phyloP scores from a whole-genome alignment of 106 monocot species.

The Dendrobium nobile region DNA sequence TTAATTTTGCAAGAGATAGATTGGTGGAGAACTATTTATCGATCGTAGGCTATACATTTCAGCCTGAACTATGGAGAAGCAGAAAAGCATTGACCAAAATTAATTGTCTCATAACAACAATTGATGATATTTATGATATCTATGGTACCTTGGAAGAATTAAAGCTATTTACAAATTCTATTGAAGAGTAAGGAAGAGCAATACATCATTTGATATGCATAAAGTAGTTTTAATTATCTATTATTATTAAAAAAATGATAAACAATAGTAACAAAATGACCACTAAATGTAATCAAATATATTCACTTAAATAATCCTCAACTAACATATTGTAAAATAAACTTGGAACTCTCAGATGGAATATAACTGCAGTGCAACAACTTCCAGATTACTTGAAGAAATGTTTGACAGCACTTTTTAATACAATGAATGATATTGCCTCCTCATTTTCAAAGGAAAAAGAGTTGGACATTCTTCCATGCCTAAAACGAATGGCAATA shows the following conservation, averaged over 20 bases:
- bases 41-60: slow-evolving; percentile 11
- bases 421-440: slow-evolving; percentile 14
- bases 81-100: slow-evolving; percentile 17
- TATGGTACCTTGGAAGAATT: slow-evolving; percentile 54
- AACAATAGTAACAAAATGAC: no score
- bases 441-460: neutral
- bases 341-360: slow-evolving; percentile 13
- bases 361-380: neutral
- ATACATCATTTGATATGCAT: no score
- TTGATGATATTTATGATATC: slow-evolving; percentile 63
- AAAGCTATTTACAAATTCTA: slow-evolving; percentile 40
- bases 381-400: slow-evolving; percentile 32
- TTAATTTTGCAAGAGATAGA: slow-evolving; percentile 43
- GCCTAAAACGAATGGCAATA: neutral
- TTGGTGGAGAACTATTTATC: slow-evolving; percentile 36
- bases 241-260: no score
- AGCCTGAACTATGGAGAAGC: slow-evolving; percentile 8
- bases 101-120: slow-evolving; percentile 14
- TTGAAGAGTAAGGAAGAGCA: slow-evolving; percentile 24
- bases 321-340: neutral
- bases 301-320: no score
- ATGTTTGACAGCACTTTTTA: slow-evolving; percentile 15
- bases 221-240: no score
- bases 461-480: slow-evolving; percentile 1
- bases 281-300: no score